phyloP scores from a whole-genome alignment of 495 filamentous ascomycete genomes.

The Tuber umbilicatum region DNA sequence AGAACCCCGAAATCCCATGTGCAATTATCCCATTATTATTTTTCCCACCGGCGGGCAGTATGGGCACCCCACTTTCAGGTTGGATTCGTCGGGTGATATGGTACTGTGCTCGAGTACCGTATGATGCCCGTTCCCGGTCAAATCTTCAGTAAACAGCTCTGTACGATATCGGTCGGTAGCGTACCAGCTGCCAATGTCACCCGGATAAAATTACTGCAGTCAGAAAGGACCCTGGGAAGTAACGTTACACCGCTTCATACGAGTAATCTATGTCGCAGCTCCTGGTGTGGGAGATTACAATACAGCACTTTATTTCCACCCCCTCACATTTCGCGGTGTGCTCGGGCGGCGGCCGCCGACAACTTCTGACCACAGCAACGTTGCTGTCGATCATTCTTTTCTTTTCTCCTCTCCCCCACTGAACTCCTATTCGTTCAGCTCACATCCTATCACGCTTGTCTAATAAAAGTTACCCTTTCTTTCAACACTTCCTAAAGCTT shows the following conservation, averaged over 20 bases:
- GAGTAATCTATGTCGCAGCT: not conserved
- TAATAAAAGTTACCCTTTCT: not conserved
- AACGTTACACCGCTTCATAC: not conserved
- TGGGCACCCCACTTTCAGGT: no score
- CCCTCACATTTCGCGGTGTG: not conserved
- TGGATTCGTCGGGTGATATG: no score
- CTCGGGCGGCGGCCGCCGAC: not conserved
- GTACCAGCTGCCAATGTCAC: not conserved
- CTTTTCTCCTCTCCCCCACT: not conserved
- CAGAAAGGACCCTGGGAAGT: not conserved
- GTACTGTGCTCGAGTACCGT: no score
- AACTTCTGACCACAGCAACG: not conserved
- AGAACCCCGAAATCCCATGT: no score
- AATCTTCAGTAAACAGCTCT: no score
- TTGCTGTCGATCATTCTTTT: not conserved
- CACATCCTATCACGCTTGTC: not conserved
- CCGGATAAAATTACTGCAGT: not conserved
- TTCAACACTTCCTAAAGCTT: not conserved
- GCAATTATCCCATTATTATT: no score
- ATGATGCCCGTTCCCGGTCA: no score
- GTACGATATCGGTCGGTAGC: no score
- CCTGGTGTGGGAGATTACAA: not conserved
- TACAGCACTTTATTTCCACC: not conserved
- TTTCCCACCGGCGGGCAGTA: no score
- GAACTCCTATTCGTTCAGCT: not conserved